Conservation (phyloP, 148 eudicot genomes). For the Vaccinium macrocarpon region DNA sequence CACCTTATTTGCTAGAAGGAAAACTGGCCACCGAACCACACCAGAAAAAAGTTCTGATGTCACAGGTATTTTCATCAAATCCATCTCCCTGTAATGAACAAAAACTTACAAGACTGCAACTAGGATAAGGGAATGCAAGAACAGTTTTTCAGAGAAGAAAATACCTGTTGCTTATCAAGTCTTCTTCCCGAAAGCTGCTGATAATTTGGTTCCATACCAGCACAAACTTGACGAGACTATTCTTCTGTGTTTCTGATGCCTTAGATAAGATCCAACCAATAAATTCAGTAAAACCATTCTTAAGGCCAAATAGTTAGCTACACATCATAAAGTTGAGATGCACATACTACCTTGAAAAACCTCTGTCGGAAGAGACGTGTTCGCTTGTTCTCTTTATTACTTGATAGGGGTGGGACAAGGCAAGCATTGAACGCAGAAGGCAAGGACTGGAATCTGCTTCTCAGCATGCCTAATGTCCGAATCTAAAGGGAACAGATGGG, state of each 20-base stretch:
- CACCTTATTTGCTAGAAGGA: conserved; percentile 95
- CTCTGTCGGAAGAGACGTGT: conserved; percentile 36
- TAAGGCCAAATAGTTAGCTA: conserved; percentile 11
- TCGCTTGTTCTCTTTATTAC: conserved; percentile 32
- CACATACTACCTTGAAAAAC: conserved; percentile 63
- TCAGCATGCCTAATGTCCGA: conserved; percentile 85
- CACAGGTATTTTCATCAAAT: conserved; percentile 83
- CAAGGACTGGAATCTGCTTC: conserved; percentile 81
- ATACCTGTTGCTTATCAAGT: conserved; percentile 89
- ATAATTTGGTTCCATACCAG: conserved; percentile 89
- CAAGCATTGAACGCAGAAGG: conserved; percentile 69
- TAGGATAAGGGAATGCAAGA: neutral
- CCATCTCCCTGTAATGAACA: conserved; percentile 71
- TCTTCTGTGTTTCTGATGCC: conserved; percentile 53
- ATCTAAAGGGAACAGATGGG: conserved; percentile 43
- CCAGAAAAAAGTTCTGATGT: conserved; percentile 71
- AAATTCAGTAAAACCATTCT: conserved; percentile 13
- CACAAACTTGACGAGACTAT: conserved; percentile 60
- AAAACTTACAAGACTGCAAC: neutral
- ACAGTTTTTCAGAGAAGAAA: neutral
- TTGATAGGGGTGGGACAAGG: conserved; percentile 53
- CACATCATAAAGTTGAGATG: conserved; percentile 10
- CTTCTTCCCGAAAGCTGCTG: conserved; percentile 86
- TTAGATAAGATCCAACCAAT: conserved; percentile 28
- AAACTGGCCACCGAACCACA: conserved; percentile 82